These are phyloP conservation scores for Cladosporium colombiae DNA, from an alignment of 2,329 filamentous ascomycete species.

Conservation along the genomic window DNA sequence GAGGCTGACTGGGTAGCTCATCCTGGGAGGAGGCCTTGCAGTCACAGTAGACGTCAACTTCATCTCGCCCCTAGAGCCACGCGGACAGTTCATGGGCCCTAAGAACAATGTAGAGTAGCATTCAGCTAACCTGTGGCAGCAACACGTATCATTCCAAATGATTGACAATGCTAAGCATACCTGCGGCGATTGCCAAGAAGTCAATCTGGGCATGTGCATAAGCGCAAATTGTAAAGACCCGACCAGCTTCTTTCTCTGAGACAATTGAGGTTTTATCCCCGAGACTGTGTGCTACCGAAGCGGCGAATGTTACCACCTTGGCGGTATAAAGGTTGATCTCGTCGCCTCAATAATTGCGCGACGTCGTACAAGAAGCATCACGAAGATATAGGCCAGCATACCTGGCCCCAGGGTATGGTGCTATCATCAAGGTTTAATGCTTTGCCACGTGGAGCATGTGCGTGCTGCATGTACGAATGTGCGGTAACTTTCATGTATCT, in stretches of 20 bases:
- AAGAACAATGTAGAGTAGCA: not conserved
- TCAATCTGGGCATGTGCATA: not conserved
- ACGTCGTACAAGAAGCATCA: not conserved
- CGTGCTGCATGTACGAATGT: not conserved
- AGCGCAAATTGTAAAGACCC: not conserved
- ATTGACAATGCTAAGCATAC: not conserved
- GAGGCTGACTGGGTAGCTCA: not conserved
- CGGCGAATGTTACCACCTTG: not conserved
- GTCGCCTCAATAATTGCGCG: not conserved
- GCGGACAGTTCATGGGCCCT: not conserved
- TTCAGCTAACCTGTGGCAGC: not conserved
- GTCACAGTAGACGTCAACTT: not conserved
- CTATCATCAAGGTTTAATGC: not conserved
- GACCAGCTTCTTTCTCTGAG: not conserved
- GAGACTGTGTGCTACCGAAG: not conserved
- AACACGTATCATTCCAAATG: slow-evolving; percentile 1
- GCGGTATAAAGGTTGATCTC: not conserved
- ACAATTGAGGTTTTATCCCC: not conserved
- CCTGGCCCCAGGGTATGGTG: not conserved
- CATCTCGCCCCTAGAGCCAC: not conserved
- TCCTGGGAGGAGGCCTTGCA: not conserved
- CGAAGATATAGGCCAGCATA: not conserved
- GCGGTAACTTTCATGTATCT: not conserved
- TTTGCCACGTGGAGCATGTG: not conserved
- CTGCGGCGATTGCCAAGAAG: not conserved